Conservation (phyloP, 805 yeast species). For the Saccharomycopsis fibuligera region DNA sequence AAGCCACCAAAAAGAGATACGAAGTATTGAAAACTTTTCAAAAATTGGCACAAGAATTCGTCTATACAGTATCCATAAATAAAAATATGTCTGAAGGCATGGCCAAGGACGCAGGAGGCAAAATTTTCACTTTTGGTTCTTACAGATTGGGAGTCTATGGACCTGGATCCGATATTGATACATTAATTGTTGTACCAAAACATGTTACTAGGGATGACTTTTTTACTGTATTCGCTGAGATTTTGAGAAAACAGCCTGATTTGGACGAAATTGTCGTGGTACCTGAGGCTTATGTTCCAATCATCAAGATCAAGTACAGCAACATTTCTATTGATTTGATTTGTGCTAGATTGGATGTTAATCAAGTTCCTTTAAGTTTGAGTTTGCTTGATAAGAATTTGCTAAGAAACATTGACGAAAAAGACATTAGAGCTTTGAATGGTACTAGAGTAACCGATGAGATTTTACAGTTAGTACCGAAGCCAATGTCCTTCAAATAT, state of each 20-base stretch:
- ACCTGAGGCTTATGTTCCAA: constrained; percentile 97
- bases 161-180: constrained; percentile 97
- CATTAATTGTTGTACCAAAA: constrained; percentile 93
- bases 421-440: constrained; percentile 81
- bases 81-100: constrained; percentile 95
- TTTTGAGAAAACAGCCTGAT: constrained; percentile 70
- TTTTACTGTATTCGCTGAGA: constrained; percentile 68
- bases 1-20: constrained; percentile 74
- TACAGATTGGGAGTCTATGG: constrained; percentile 95
- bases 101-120: constrained; percentile 97
- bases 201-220: constrained; percentile 89
- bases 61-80: constrained; percentile 66
- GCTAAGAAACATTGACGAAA: constrained; percentile 82
- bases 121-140: constrained; percentile 93
- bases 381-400: constrained; percentile 80
- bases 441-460: constrained; percentile 98
- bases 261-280: constrained; percentile 88
- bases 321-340: constrained; percentile 93
- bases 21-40: constrained; percentile 70
- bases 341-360: constrained; percentile 74
- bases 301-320: constrained; percentile 78
- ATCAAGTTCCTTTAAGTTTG: constrained; percentile 72
- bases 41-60: constrained; percentile 71
- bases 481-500: constrained; percentile 85
- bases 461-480: constrained; percentile 82